Base-by-base conservation (phyloP, 2,329 filamentous ascomycete species). In the Neoascochyta sp. region DNA sequence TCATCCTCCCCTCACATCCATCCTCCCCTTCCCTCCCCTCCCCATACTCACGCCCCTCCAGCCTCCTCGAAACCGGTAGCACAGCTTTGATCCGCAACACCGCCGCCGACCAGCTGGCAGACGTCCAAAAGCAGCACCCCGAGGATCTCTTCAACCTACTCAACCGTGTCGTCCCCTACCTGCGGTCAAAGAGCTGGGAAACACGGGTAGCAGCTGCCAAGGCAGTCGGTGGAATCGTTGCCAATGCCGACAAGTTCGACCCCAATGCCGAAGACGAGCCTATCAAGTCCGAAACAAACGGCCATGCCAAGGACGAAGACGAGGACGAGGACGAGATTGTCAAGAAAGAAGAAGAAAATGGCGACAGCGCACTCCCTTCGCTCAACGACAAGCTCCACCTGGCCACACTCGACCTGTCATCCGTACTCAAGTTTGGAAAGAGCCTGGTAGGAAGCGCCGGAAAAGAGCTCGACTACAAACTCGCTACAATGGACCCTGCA, bases 131-230 rank as follows among this genome's bases (percentile, higher is more conserved):
- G 62, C 86, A 92, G 63, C 92, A 96, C 54, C 92, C 92, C 0
- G 90, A 98, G 66, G 93, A 98, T 63, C 73, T 98, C 1, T 96
- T 96, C 67, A 95, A 96, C 58, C 75, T 98, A 5, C 75, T 98
- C 9, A 90, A 87, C 16, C 77, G 90, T 39, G 89, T 98, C 17
- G 81, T 98, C n/a, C 90, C 92, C 1, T 98, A 95, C 63, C 74
- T 98, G 16, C 80, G 86, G 36, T 90, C 92, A 49, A 95, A 90
- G 62, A 90, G 89, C 58, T 98, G 92, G 92, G 92, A 98, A 57
- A 98, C 92, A 15, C 76, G 93, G 48, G 89, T 83, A 39, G 93
- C 92, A 31, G 85, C 93, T 25, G 88, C 90, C 48, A 94, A 90
- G 65, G 92, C 92, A 12, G 82, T 98, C 36, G 90, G 90, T 36